A percentile compares a stretch with the other conserved stretches of the same genome.
These are phyloP conservation scores for Starmerella khaoyaiensis DNA, from an alignment of 805 yeast genomes.

Conservation along the genomic window DNA sequence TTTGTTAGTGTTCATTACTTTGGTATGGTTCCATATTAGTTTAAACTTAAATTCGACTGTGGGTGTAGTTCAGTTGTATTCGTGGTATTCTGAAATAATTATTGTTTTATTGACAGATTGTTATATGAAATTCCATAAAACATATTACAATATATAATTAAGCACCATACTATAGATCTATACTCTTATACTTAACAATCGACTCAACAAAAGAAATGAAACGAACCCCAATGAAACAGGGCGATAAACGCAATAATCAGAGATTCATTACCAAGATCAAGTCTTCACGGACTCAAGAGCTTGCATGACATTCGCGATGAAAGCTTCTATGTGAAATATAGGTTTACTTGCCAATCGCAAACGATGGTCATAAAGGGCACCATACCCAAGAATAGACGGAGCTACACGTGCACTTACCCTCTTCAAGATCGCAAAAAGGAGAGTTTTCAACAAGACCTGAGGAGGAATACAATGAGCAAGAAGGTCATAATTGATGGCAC, in stretches of 20 bases:
- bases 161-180: no score
- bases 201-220: no score
- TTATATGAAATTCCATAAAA: not conserved
- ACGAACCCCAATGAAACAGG: no score
- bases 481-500: conserved; percentile 64
- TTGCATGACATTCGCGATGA: conserved; percentile 78
- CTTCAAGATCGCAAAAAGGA: conserved; percentile 30
- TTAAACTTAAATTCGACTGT: not conserved
- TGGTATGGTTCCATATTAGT: not conserved
- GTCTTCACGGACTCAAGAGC: conserved; percentile 46
- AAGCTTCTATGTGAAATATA: conserved; percentile 91
- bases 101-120: not conserved
- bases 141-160: no score
- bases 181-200: not conserved
- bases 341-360: conserved; percentile 75
- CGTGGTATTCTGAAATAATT: not conserved
- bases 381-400: conserved; percentile 36
- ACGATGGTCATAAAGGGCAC: conserved; percentile 66
- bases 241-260: no score
- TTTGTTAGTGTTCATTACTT: not conserved
- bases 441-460: conserved; percentile 54
- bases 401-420: conserved; percentile 22
- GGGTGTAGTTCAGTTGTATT: not conserved
- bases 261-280: not conserved
- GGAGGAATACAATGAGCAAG: conserved; percentile 92